A percentile compares a stretch with the other conserved stretches of the same genome.
Evolutionary conservation across 495 filamentous ascomycete species (phyloP).

Genomic region (Neurospora sp.): DNA sequence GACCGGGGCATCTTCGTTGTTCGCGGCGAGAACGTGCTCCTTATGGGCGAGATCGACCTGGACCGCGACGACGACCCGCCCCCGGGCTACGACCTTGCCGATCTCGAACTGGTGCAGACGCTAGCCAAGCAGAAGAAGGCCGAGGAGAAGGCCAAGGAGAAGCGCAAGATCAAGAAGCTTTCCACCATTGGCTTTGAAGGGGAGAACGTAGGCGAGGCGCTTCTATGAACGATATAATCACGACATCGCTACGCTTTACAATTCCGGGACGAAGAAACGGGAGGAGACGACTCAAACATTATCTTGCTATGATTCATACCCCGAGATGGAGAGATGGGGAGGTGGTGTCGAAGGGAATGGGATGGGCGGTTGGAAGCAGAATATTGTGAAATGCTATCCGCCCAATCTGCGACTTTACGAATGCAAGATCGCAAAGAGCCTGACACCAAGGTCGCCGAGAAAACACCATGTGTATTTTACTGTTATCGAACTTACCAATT

Average conservation of each 20-base stretch:
- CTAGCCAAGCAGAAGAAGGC: conserved; percentile 58
- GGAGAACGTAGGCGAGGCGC: conserved; percentile 66
- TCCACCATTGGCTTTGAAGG: conserved; percentile 75
- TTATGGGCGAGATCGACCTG: conserved; percentile 90
- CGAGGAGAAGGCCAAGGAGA: conserved; percentile 61
- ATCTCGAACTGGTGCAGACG: conserved; percentile 58
- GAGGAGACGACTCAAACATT: background rate
- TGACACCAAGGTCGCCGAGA: background rate
- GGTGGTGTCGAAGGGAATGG: background rate
- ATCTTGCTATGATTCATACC: background rate
- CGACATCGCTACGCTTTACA: background rate
- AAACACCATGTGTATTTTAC: background rate
- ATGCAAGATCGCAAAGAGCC: background rate
- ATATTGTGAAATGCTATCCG: conserved; percentile 67
- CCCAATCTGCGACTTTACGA: conserved; percentile 1
- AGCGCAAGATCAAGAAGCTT: conserved; percentile 56
- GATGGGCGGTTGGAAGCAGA: conserved; percentile 40
- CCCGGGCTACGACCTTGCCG: conserved; percentile 52
- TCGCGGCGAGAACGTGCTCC: conserved; percentile 83
- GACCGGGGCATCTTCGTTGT: conserved; percentile 78
- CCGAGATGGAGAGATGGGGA: background rate
- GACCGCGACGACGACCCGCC: conserved; percentile 90
- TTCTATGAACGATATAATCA: conserved; percentile 41
- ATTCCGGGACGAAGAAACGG: background rate
- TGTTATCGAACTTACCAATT: background rate